phyloP scores from a whole-genome alignment of 1,284 basidiomycete genomes.

The Pascua guehoae region DNA sequence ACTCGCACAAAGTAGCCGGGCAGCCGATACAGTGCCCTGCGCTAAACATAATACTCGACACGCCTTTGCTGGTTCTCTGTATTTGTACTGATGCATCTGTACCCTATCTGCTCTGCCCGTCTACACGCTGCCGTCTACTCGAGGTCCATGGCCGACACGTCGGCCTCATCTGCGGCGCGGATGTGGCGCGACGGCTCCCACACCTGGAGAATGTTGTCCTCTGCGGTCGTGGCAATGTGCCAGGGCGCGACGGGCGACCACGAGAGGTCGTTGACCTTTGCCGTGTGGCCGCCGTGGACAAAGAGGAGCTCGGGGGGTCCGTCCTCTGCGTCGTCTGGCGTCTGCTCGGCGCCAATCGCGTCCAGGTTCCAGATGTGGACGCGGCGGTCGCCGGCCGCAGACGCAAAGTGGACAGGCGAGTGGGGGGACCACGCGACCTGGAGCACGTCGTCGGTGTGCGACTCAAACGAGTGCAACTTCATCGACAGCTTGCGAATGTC shows the following conservation, averaged over 20 bases:
- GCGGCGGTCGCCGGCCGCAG: conserved; percentile 84
- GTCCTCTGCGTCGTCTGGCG: conserved; percentile 96
- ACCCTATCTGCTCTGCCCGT: too few relatives aligned
- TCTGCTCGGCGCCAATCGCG: conserved; percentile 91
- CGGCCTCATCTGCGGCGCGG: conserved; percentile 46
- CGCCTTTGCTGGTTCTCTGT: not conserved
- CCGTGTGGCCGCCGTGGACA: conserved; percentile 71
- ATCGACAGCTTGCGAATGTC: conserved; percentile 78
- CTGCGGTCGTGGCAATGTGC: conserved; percentile 51
- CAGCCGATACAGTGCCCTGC: too few relatives aligned
- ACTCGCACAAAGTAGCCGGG: too few relatives aligned
- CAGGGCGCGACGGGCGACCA: conserved; percentile 50
- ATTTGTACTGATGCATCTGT: not conserved
- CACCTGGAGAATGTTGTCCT: conserved; percentile 54
- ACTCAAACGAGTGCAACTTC: conserved; percentile 86
- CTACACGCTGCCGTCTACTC: conserved; percentile 26
- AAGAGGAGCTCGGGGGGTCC: conserved; percentile 90
- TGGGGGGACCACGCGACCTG: conserved; percentile 94
- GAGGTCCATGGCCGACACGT: conserved; percentile 44
- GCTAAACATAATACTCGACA: not conserved
- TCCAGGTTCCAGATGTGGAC: conserved; percentile 95
- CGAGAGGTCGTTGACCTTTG: conserved; percentile 49
- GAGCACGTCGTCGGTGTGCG: conserved; percentile 91
- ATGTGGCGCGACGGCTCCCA: conserved; percentile 52
- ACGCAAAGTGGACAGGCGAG: conserved; percentile 84